Evolutionary conservation across 2,329 filamentous ascomycete genomes (phyloP).

Genomic region (Hymenoscyphus repandus): DNA sequence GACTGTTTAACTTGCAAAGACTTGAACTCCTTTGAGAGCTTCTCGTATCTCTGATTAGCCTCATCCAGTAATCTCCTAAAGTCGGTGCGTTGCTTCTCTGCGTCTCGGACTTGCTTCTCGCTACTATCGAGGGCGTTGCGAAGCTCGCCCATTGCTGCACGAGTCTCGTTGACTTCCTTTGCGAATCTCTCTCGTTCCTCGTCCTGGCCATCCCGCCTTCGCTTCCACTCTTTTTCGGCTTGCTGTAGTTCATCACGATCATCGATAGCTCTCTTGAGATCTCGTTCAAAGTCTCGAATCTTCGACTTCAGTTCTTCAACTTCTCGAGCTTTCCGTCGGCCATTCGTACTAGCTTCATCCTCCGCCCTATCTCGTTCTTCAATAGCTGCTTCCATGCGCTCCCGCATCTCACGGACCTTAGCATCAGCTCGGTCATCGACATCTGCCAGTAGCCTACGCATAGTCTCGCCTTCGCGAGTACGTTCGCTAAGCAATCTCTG

Average conservation of each 20-base stretch:
- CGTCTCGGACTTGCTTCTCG: constrained; percentile 76
- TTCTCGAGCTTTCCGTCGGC: constrained; percentile 72
- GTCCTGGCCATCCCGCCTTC: constrained; percentile 72
- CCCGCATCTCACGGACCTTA: constrained; percentile 82
- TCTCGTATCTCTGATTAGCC: constrained; percentile 70
- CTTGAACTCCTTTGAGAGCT: constrained; percentile 64
- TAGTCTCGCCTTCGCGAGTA: constrained; percentile 87
- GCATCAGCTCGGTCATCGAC: constrained; percentile 77
- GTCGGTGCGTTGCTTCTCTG: constrained; percentile 76
- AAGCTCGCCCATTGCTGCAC: constrained; percentile 70
- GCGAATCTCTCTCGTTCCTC: constrained; percentile 60
- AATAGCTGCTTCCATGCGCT: constrained; percentile 81
- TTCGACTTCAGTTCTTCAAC: constrained; percentile 78
- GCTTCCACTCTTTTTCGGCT: constrained; percentile 68
- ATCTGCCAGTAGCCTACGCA: constrained; percentile 82
- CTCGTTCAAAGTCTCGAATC: constrained; percentile 75
- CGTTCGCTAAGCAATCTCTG: constrained; percentile 82
- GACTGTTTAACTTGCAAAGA: constrained; percentile 41
- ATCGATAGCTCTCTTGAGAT: constrained; percentile 62
- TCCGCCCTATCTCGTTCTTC: constrained; percentile 91
- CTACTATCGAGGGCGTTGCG: constrained; percentile 79
- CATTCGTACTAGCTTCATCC: constrained; percentile 77
- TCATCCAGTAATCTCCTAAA: constrained; percentile 74
- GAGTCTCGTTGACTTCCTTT: constrained; percentile 71
- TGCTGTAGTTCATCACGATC: constrained; percentile 76